Conservation (phyloP, 305 asterid species). For the Fraxinus sp. region DNA sequence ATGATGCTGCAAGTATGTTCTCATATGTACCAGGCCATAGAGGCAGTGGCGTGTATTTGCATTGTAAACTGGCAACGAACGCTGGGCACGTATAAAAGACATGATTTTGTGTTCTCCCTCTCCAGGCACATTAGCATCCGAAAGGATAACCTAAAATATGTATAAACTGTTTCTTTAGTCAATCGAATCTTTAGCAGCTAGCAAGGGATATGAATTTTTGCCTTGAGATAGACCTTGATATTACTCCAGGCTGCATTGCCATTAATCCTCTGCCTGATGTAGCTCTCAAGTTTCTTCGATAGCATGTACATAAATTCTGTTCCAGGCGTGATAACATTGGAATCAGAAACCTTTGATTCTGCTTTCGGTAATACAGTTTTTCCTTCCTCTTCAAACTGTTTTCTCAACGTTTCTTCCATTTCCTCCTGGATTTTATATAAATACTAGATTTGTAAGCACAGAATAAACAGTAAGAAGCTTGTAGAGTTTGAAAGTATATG, state of each 20-base stretch:
- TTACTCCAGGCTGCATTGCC: conserved; percentile 45
- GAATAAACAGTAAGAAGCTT: neutral
- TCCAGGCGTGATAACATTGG: conserved; percentile 63
- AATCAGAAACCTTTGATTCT: conserved; percentile 50
- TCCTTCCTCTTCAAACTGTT: conserved; percentile 45
- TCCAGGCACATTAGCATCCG: conserved; percentile 65
- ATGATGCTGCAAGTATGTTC: neutral
- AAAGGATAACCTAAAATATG: conserved; percentile 51
- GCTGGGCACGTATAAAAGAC: conserved; percentile 53
- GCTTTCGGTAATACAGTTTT: conserved; percentile 37
- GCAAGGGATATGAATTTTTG: neutral
- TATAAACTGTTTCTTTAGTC: conserved; percentile 4
- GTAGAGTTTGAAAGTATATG: neutral
- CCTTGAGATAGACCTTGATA: conserved; percentile 43
- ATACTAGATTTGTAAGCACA: neutral
- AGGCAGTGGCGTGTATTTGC: conserved; percentile 59
- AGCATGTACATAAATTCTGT: conserved; percentile 53
- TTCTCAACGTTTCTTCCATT: conserved; percentile 37
- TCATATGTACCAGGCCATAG: conserved; percentile 51
- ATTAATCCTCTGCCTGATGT: conserved; percentile 33
- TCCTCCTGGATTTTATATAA: conserved; percentile 35
- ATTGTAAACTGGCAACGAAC: conserved; percentile 41
- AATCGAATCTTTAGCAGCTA: neutral
- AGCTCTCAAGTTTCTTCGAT: conserved; percentile 37
- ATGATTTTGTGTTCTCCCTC: conserved; percentile 77